These are phyloP conservation scores for Talaromyces ruber DNA, from an alignment of 495 filamentous ascomycete genomes.

Conservation along the genomic window DNA sequence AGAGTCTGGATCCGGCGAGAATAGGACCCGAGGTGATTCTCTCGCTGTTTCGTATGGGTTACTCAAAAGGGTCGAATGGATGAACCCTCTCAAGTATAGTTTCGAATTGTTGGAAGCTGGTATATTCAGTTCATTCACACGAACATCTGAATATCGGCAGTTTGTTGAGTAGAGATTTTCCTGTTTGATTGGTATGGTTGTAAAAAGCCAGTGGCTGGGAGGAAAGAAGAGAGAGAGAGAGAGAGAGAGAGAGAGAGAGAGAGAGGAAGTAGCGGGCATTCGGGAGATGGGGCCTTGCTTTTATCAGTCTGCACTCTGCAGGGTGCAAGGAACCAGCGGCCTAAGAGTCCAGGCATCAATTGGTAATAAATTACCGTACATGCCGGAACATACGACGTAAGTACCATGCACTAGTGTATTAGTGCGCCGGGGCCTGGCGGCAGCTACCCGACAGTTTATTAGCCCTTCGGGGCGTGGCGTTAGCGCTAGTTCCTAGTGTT, in stretches of 20 bases:
- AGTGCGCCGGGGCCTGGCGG: neutral
- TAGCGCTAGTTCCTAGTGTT: neutral
- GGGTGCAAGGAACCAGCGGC: slow-evolving; percentile 1
- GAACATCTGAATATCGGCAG: neutral
- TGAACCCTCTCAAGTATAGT: neutral
- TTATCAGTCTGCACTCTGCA: neutral
- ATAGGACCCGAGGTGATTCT: slow-evolving; percentile 1
- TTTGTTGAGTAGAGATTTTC: neutral
- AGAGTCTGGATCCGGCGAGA: slow-evolving; percentile 4
- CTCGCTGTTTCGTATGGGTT: neutral
- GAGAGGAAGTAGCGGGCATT: neutral
- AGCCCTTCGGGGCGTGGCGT: neutral
- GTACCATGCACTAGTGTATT: neutral
- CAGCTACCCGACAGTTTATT: slow-evolving; percentile 2
- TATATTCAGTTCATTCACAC: neutral
- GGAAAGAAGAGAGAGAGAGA: neutral
- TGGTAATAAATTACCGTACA: slow-evolving; percentile 2
- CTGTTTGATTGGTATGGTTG: neutral
- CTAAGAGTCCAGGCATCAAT: neutral
- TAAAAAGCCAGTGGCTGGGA: slow-evolving; percentile 7
- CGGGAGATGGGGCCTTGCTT: neutral
- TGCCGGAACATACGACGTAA: neutral
- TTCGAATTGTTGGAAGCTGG: neutral
- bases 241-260: too few species aligned
- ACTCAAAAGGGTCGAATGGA: neutral